Conservation (phyloP, 2,329 filamentous ascomycete species). For the Fusarium humuli region DNA sequence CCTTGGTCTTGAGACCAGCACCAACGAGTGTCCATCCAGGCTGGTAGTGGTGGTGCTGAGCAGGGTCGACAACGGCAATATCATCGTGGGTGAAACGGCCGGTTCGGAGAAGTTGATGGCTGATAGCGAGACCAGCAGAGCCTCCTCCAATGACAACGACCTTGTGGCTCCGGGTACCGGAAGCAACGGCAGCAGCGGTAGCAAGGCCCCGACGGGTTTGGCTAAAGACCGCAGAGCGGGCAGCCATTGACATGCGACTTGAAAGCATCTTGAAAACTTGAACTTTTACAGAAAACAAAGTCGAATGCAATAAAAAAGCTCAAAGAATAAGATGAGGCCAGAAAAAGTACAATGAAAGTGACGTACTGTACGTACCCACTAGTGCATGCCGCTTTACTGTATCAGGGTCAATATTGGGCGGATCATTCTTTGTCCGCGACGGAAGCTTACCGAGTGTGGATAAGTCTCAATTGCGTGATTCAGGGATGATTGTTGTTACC, state of each 20-base stretch:
- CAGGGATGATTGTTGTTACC: constrained; percentile 28
- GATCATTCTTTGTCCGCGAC: not conserved
- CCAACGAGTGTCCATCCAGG: constrained; percentile 78
- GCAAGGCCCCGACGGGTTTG: constrained; percentile 21
- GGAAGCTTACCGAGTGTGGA: not conserved
- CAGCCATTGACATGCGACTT: constrained; percentile 31
- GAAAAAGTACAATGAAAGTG: constrained; percentile 27
- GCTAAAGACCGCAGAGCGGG: constrained; percentile 17
- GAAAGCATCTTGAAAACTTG: constrained; percentile 39
- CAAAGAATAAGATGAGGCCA: constrained; percentile 16
- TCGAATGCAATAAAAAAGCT: constrained; percentile 19
- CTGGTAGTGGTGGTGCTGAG: constrained; percentile 74
- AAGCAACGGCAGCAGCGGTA: constrained; percentile 23
- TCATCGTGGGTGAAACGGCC: constrained; percentile 69
- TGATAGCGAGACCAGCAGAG: constrained; percentile 72
- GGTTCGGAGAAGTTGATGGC: constrained; percentile 73
- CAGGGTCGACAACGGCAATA: constrained; percentile 73
- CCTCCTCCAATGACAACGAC: constrained; percentile 76
- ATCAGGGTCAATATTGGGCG: not conserved
- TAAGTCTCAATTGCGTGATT: constrained; percentile 32
- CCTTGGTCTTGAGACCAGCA: constrained; percentile 71
- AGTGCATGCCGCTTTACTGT: not conserved
- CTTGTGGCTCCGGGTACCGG: constrained; percentile 61
- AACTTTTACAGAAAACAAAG: not conserved
- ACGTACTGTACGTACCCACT: constrained; percentile 30